These are phyloP conservation scores for Sporothrix protearum DNA, from an alignment of 2,329 filamentous ascomycete species.

Conservation along the genomic window DNA sequence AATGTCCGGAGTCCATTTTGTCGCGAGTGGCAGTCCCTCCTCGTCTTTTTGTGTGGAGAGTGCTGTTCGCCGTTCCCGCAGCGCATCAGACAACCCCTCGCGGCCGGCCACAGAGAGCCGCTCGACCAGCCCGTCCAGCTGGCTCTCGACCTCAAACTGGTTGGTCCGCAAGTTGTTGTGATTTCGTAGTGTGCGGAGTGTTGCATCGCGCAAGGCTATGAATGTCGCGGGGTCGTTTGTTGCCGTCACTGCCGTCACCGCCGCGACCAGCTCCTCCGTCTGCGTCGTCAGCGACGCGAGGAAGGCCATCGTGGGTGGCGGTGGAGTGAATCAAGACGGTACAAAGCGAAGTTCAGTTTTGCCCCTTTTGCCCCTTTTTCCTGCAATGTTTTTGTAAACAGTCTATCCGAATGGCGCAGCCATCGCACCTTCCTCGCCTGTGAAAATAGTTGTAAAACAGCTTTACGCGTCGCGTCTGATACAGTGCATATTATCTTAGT, in stretches of 20 bases:
- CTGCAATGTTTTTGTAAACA: neutral
- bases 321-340: neutral
- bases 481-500: neutral
- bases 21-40: conserved; percentile 28
- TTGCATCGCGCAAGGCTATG: conserved; percentile 46
- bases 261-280: conserved; percentile 66
- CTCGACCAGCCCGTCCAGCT: conserved; percentile 72
- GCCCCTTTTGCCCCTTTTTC: neutral
- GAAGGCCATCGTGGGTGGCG: conserved; percentile 60
- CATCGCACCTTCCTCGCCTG: neutral
- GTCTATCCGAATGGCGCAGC: neutral
- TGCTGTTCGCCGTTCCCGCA: conserved; percentile 46
- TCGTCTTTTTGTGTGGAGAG: neutral
- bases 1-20: conserved; percentile 73
- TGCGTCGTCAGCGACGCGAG: conserved; percentile 61
- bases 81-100: conserved; percentile 71
- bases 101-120: conserved; percentile 78
- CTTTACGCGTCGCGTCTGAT: conserved; percentile 23
- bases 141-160: conserved; percentile 66
- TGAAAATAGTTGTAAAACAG: conserved; percentile 2
- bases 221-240: conserved; percentile 38
- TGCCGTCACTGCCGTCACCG: conserved; percentile 50
- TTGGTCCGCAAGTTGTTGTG: conserved; percentile 64
- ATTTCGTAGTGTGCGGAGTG: conserved; percentile 50
- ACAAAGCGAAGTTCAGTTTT: too few species aligned